Evolutionary conservation across 169 alveolate genomes (phyloP), one percentile per base, ranked within the genome.

Genomic region (Toxoplasma gondii): DNA sequence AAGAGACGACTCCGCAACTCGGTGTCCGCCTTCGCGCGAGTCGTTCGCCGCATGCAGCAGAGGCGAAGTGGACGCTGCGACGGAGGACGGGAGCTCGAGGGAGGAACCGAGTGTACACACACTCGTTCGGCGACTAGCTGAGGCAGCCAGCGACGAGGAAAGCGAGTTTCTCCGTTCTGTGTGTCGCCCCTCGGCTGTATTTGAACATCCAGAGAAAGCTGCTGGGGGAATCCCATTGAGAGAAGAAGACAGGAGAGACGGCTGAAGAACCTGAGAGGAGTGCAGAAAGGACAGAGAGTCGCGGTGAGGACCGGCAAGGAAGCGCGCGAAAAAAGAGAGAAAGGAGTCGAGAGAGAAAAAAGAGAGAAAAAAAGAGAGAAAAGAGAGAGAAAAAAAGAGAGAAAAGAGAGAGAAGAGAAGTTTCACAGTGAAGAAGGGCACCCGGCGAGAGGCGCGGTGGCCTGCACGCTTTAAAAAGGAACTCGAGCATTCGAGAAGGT

Each of bases 81-180:
- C 22, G 22, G 86, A 78, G 44, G 86, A 78, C 4, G 86, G n/a
- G 22, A 78, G n/a, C 9, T 78, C 45, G 27, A 38, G 22, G 1
- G 86, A 78, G 86, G 45, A 78, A 17, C 86, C 86, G 86, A 78
- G 44, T 78, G 86, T 78, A n/a, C 86, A 19, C n/a, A 78, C 86
- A 78, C 86, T 78, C 45, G 86, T 7, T 2, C 86, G 86, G 29
- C 86, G 86, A 78, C 86, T 78, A 10, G 86, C 86, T n/a, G 86
- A 78, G 29, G 44, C 86, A 17, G 86, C 86, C 45, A 78, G 86
- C 22, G 86, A 78, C 39, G 86, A 78, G 39, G 86, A 78, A 36
- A 38, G 1, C 22, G 86, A 78, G 22, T n/a, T 19, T 36, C 39
- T 78, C 10, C 45, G 39, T n/a, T 31, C 49, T 78, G 29, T 31